Base-by-base conservation (phyloP, 768 basidiomycete genomes). In the Russula abietina region DNA sequence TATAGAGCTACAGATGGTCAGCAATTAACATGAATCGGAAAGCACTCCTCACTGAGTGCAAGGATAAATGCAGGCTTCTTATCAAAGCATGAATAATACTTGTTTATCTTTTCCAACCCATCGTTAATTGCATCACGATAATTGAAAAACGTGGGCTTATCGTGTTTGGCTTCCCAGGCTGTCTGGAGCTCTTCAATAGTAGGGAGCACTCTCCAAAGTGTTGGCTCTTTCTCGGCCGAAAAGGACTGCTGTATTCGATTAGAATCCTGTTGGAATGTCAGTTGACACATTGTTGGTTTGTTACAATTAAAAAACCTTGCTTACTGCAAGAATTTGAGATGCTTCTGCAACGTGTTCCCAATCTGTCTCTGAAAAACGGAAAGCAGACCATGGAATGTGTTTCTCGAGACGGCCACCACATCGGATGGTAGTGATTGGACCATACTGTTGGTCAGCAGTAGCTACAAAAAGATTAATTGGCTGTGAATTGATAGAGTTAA, bases 201-300 rank as follows among this genome's bases (percentile, higher is more conserved):
- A 4, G 71, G 72, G 7, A 75, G 70, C 0, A 67, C 70, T 3
- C 45, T 55, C 60, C 67, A 74, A 0, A 76, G 66, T 0, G 72
- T 75, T 0, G 69, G 69, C 0, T 63, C 59, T 4, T 55, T 28
- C 11, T 73, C 70, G 0, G 71, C 57, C 0, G 71, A 74, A 55
- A 75, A 73, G 24, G 45, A 26, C 7, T 73, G 71, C 30, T 73
- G 73, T 12, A 71, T 65, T 10, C 57, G 14, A 22, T 75, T 70
- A 0, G 69, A 59, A 11, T 73, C 71, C 69, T 72, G 56, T 4
- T 17, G 14, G 39, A 4, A 41, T 36, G 33, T 36, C 33, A 36
- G 33, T 36, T 36, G 33, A 11, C 33, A 41, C n/a, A n/a, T n/a
- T n/a, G n/a, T n/a, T n/a, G n/a, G n/a, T n/a, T 28, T 14, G 1